These are phyloP conservation scores for Didymellaceae sp. DNA, from an alignment of 2,329 filamentous ascomycete genomes.

Conservation along the genomic window DNA sequence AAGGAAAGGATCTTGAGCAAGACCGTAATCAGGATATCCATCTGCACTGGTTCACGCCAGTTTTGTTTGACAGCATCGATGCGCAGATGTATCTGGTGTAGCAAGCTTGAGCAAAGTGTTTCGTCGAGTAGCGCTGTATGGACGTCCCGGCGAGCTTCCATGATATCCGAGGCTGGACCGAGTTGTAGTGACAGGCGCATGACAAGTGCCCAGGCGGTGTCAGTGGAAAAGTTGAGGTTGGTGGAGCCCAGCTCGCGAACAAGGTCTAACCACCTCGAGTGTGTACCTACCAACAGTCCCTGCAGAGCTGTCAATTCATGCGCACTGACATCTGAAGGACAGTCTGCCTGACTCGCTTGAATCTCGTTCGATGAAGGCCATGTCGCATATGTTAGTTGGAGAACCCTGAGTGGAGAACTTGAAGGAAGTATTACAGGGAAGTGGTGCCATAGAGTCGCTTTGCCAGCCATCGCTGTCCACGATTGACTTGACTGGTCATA, in stretches of 20 bases:
- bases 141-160: constrained; percentile 49
- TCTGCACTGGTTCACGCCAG: constrained; percentile 65
- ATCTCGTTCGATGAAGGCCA: constrained; percentile 62
- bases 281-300: constrained; percentile 54
- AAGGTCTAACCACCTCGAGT: constrained; percentile 57
- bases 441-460: constrained; percentile 56
- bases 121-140: constrained; percentile 61
- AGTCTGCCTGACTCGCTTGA: constrained; percentile 58
- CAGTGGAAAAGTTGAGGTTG: constrained; percentile 66
- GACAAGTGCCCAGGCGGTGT: constrained; percentile 59
- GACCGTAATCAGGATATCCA: constrained; percentile 65
- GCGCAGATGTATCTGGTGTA: constrained; percentile 56
- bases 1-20: constrained; percentile 51
- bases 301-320: constrained; percentile 64
- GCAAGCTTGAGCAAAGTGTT: constrained; percentile 57
- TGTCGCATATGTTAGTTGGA: constrained; percentile 27
- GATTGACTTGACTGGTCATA: constrained; percentile 51
- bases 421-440: constrained; percentile 51
- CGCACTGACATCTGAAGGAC: constrained; percentile 55
- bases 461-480: constrained; percentile 48
- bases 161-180: constrained; percentile 54
- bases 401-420: constrained; percentile 49
- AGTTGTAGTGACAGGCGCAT: constrained; percentile 61
- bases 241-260: constrained; percentile 59
- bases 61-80: constrained; percentile 59